Evolutionary conservation across 2,329 filamentous ascomycete genomes (phyloP).

Genomic region (Paecilomyces formosus): DNA sequence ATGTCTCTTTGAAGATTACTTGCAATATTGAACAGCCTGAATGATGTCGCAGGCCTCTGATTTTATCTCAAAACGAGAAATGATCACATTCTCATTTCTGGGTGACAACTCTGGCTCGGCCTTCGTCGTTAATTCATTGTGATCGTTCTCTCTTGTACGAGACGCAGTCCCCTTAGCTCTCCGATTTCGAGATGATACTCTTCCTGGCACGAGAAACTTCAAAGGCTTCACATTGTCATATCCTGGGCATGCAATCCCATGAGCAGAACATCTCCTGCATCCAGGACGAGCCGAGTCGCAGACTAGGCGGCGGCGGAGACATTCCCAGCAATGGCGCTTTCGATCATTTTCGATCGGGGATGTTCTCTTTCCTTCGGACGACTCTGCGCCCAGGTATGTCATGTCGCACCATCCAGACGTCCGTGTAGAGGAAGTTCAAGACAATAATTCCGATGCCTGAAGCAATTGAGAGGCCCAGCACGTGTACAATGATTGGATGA

Average conservation of each 20-base stretch:
- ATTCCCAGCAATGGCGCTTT: conserved; percentile 36
- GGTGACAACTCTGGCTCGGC: not conserved
- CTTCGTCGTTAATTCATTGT: not conserved
- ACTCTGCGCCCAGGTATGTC: not conserved
- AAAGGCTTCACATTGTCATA: conserved; percentile 33
- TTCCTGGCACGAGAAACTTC: conserved; percentile 35
- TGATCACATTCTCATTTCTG: not conserved
- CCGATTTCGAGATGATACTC: conserved; percentile 22
- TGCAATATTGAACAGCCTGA: conserved; percentile 23
- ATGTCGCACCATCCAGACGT: not conserved
- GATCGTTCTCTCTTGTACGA: not conserved
- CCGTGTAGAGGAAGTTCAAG: not conserved
- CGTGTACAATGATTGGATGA: not conserved
- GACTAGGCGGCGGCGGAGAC: conserved; percentile 33
- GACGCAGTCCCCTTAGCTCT: conserved; percentile 1
- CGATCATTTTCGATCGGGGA: not conserved
- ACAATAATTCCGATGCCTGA: not conserved
- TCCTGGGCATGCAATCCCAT: conserved; percentile 31
- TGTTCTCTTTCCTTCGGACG: not conserved
- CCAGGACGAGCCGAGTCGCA: conserved; percentile 30
- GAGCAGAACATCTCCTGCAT: conserved; percentile 29
- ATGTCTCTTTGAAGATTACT: conserved; percentile 9
- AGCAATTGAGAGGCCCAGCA: not conserved
- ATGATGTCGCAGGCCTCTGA: conserved; percentile 13
- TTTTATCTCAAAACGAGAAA: not conserved